Evolutionary conservation across 176 grass and related monocot species (phyloP).

Genomic region (Saccharum spontaneum): DNA sequence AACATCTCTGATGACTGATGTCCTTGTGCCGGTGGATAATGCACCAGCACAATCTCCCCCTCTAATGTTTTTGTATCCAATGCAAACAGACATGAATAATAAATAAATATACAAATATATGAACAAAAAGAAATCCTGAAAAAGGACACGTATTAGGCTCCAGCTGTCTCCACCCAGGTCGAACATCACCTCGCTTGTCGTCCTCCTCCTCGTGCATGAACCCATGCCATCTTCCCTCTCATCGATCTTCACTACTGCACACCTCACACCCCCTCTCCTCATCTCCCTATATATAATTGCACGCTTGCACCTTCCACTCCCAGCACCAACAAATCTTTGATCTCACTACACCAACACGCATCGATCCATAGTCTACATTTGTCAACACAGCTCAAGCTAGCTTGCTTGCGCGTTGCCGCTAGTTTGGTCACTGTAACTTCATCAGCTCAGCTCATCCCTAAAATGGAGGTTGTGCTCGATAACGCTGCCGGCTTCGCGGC

Average conservation of each 20-base stretch:
- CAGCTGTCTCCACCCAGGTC: slow-evolving; percentile 56
- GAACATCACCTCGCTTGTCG: slow-evolving; percentile 21
- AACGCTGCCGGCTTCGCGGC: background rate
- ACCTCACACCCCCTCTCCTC: background rate
- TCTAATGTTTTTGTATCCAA: background rate
- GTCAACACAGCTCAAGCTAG: too few species aligned
- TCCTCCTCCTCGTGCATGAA: slow-evolving; percentile 41
- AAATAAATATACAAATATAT: background rate
- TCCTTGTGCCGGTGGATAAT: slow-evolving; percentile 48
- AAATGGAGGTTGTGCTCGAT: slow-evolving; percentile 25
- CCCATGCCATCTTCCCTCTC: slow-evolving; percentile 28
- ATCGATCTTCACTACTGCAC: background rate
- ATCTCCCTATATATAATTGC: background rate
- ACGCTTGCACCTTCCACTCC: background rate
- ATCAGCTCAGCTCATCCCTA: background rate
- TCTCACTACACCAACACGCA: background rate
- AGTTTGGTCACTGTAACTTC: background rate
- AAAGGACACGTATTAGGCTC: slow-evolving; percentile 42
- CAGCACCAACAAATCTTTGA: slow-evolving; percentile 13
- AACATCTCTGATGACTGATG: slow-evolving; percentile 26
- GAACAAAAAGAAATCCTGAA: background rate
- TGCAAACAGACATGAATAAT: background rate
- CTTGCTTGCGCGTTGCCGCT: background rate
- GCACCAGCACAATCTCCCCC: slow-evolving; percentile 23
- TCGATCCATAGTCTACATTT: background rate